Base-by-base conservation (phyloP, 306 rosid genomes). In the Carpinus viminea region DNA sequence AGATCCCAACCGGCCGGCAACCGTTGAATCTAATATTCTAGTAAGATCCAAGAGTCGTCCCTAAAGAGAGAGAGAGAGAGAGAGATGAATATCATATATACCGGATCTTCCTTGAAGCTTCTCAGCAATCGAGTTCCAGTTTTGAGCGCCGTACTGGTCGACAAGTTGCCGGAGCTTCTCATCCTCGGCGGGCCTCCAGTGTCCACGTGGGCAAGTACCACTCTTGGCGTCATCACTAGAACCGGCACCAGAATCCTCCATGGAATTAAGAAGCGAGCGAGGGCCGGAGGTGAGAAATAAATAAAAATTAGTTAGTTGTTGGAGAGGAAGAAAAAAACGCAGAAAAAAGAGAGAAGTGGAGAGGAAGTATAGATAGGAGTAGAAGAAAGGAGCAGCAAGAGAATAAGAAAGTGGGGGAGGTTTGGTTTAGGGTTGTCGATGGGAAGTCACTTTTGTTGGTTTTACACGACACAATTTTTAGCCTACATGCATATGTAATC, bases 71-170 rank as follows among this genome's bases (percentile, higher is more conserved):
- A 48, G 60, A 26, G 34, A 3, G 17, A 4, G 4, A 59, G 50
- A 28, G 6, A 38, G 13, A 9, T 10, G 24, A 9, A 24, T 24
- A 34, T 54, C 6, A 24, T 76, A n/a, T n/a, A n/a, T n/a, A 91
- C 99, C 99, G 76, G 99, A 95, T 93, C 99, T 90, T 81, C 99
- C 99, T 86, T 89, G 97, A 74, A 95, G 98, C 54, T 93, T 95
- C 41, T 91, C 94, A 16, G 98, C 98, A 7, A 95, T 95, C 7
- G 98, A 93, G 62, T 95, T 95, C 99, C 99, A 95, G 60, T 95
- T 95, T 68, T 95, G 99, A 0, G 98, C 94, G 46, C 98, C 99
- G 36, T 83, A 91, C 77, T 91, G 91, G 80, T 93, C 83, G 41
- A 95, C 99, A 8, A 95, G 96, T 36, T 80, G 93, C 34, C 91